These are phyloP conservation scores for Gremmenia infestans DNA, from an alignment of 2,329 filamentous ascomycete genomes.

Conservation along the genomic window DNA sequence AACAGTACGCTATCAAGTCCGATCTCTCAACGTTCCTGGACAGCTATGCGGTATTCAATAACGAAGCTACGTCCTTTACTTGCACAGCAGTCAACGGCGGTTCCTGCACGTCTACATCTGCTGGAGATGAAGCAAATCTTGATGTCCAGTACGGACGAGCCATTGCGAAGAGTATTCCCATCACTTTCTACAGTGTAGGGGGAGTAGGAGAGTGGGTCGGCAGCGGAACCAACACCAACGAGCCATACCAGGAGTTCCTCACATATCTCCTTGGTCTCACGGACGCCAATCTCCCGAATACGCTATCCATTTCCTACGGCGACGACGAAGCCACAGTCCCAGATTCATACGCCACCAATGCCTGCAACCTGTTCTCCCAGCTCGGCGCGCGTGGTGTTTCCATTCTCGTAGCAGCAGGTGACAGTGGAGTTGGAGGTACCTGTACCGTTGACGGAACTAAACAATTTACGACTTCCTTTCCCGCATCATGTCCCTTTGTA, in stretches of 20 bases:
- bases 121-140: slow-evolving; percentile 49
- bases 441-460: slow-evolving; percentile 31
- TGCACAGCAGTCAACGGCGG: slow-evolving; percentile 27
- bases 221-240: slow-evolving; percentile 50
- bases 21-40: slow-evolving; percentile 28
- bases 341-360: slow-evolving; percentile 46
- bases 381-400: slow-evolving; percentile 46
- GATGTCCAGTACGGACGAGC: slow-evolving; percentile 54
- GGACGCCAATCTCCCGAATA: slow-evolving; percentile 51
- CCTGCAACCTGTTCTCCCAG: slow-evolving; percentile 49
- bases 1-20: slow-evolving; percentile 23
- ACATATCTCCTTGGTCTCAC: slow-evolving; percentile 50
- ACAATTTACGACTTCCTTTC: slow-evolving; percentile 46
- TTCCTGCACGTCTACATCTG: slow-evolving; percentile 25
- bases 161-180: slow-evolving; percentile 48
- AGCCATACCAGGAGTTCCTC: slow-evolving; percentile 63
- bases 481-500: slow-evolving; percentile 47
- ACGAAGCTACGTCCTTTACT: slow-evolving; percentile 31
- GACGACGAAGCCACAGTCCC: slow-evolving; percentile 50
- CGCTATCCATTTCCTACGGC: slow-evolving; percentile 53
- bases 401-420: slow-evolving; percentile 44
- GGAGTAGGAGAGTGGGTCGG: slow-evolving; percentile 50
- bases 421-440: slow-evolving; percentile 38
- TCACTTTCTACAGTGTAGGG: slow-evolving; percentile 51
- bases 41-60: slow-evolving; percentile 21